Percentiles rank a stretch among this genome's conserved stretches.
Conservation (phyloP, 805 yeast genomes). For the Candida fluviatilis region DNA sequence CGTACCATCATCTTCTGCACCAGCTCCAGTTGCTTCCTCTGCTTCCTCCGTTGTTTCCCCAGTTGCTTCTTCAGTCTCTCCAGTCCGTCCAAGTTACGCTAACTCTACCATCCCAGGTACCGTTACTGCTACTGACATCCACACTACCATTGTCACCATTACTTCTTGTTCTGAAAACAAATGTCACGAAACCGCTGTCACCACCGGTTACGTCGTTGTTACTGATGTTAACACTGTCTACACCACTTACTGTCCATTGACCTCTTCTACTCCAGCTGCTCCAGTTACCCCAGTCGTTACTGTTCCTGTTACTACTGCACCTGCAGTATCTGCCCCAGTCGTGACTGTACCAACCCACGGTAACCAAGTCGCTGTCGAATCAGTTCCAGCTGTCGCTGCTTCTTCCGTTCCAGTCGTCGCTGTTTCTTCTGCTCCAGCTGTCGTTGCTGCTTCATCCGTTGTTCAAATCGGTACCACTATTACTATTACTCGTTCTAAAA, state of each 20-base stretch:
- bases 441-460: background rate
- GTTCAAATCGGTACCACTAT: background rate
- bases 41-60: constrained; percentile 4
- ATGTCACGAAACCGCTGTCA: constrained; percentile 23
- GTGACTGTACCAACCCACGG: background rate
- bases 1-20: constrained; percentile 6
- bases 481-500: background rate
- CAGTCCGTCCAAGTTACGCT: constrained; percentile 2
- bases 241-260: constrained; percentile 22
- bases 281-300: background rate
- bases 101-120: constrained; percentile 4
- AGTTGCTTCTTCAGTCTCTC: constrained; percentile 3
- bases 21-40: constrained; percentile 9
- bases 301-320: background rate
- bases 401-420: constrained; percentile 3
- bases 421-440: background rate
- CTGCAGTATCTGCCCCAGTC: background rate
- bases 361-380: background rate
- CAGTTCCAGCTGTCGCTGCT: constrained; percentile 2
- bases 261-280: constrained; percentile 4
- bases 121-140: constrained; percentile 16
- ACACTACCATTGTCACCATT: constrained; percentile 29
- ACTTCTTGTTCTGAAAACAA: constrained; percentile 32
- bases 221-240: constrained; percentile 17
- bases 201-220: constrained; percentile 29